phyloP scores from a whole-genome alignment of 768 basidiomycete genomes.

The Neoboletus brunneissimus region DNA sequence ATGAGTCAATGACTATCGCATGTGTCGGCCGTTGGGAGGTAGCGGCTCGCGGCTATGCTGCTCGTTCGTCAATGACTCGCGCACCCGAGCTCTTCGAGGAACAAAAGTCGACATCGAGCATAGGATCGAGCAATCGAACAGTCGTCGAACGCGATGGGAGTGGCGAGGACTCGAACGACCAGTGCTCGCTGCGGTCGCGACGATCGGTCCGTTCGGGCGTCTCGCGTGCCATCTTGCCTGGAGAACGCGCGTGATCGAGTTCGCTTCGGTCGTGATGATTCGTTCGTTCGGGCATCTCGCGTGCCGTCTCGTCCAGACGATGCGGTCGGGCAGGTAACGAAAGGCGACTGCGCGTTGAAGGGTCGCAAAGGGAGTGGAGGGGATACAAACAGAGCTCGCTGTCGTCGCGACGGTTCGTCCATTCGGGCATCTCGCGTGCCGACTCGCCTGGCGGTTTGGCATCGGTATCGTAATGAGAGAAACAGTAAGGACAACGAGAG shows the following conservation, averaged over 20 bases:
- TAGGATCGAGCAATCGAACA: background rate
- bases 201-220: background rate
- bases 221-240: conserved; percentile 3
- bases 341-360: background rate
- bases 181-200: background rate
- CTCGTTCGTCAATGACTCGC: background rate
- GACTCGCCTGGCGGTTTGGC: no score
- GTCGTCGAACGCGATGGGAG: background rate
- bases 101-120: background rate
- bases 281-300: background rate
- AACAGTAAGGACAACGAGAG: background rate
- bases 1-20: no score
- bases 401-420: background rate
- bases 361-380: background rate
- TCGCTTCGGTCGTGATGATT: background rate
- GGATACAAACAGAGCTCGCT: background rate
- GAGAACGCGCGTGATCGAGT: background rate
- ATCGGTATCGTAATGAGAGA: background rate
- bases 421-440: conserved; percentile 3
- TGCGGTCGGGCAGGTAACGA: background rate
- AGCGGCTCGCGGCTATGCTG: background rate
- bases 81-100: background rate
- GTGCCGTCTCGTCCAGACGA: background rate
- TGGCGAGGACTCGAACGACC: no score
- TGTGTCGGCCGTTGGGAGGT: background rate